Conservation (phyloP, 345 rosid genomes). For the Heritiera littoralis region DNA sequence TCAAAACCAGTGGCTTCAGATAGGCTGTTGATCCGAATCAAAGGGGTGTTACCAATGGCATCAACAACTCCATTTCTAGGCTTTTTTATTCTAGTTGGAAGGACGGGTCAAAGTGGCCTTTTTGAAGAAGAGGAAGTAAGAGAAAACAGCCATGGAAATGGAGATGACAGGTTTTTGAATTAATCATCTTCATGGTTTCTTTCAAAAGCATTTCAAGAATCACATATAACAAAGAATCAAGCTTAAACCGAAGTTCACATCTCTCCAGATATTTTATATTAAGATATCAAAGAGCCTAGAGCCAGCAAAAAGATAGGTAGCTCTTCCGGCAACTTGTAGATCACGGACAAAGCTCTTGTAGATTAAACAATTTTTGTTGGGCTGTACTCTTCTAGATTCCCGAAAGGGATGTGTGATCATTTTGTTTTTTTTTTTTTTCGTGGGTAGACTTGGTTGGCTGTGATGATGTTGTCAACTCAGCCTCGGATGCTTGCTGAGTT, state of each 20-base stretch:
- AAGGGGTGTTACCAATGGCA: slow-evolving; percentile 83
- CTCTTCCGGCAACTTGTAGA: no score
- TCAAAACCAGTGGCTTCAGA: slow-evolving; percentile 95
- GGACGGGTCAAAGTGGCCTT: slow-evolving; percentile 12
- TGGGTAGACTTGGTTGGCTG: no score
- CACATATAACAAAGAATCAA: background rate
- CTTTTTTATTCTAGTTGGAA: slow-evolving; percentile 34
- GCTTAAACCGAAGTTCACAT: background rate
- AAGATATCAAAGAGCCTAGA: background rate
- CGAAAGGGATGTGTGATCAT: no score
- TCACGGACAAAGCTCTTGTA: no score
- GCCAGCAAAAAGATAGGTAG: no score
- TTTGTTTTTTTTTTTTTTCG: no score
- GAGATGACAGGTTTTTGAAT: slow-evolving; percentile 28
- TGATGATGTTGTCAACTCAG: no score
- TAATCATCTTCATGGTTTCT: background rate
- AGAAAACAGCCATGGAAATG: slow-evolving; percentile 50
- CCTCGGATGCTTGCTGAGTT: no score
- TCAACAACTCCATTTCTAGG: slow-evolving; percentile 54
- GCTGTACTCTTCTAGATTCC: no score
- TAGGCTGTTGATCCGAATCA: slow-evolving; percentile 89
- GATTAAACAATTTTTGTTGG: no score
- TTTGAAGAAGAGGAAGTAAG: slow-evolving; percentile 43
- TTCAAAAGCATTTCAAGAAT: background rate
- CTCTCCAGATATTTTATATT: background rate